These are phyloP conservation scores for Fusarium sp. DNA, from an alignment of 2,329 filamentous ascomycete species.

Conservation along the genomic window DNA sequence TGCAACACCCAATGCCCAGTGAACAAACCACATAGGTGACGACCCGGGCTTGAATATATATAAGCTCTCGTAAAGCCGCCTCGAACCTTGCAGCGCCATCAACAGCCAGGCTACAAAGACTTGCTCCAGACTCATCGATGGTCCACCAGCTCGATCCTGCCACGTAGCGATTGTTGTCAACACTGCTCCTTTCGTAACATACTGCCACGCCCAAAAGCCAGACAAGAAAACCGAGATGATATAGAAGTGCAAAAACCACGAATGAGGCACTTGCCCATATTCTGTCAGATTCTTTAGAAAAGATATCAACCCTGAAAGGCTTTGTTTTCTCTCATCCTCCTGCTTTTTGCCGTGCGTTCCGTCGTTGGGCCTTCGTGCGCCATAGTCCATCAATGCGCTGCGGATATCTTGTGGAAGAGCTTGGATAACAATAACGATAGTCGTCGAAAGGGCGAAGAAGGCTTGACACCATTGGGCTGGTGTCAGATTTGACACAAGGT, in stretches of 20 bases:
- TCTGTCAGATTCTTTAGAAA: conserved; percentile 50
- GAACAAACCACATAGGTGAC: conserved; percentile 85
- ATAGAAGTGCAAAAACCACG: conserved; percentile 93
- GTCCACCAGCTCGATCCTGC: conserved; percentile 46
- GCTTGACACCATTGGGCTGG: conserved; percentile 58
- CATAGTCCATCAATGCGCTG: conserved; percentile 63
- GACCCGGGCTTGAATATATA: conserved; percentile 70
- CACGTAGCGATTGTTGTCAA: conserved; percentile 62
- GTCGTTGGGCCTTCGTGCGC: conserved; percentile 57
- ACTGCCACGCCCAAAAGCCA: conserved; percentile 78
- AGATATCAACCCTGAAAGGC: conserved; percentile 35
- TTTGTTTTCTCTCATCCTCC: conserved; percentile 11
- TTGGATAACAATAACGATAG: conserved; percentile 58
- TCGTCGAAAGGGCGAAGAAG: conserved; percentile 61
- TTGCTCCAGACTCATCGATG: conserved; percentile 69
- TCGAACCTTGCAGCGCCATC: conserved; percentile 79
- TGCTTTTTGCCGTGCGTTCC: conserved; percentile 31
- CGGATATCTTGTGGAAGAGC: conserved; percentile 60
- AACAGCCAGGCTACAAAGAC: conserved; percentile 76
- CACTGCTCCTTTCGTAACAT: conserved; percentile 65
- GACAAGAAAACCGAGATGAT: conserved; percentile 76
- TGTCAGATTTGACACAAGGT: conserved; percentile 23
- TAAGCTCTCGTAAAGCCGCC: conserved; percentile 82
- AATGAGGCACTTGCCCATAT: conserved; percentile 78
- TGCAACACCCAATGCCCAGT: conserved; percentile 82